Percentiles rank a stretch among this genome's conserved stretches.
phyloP scores from a whole-genome alignment of 306 rosid genomes.

The Lathyrus aphaca region DNA sequence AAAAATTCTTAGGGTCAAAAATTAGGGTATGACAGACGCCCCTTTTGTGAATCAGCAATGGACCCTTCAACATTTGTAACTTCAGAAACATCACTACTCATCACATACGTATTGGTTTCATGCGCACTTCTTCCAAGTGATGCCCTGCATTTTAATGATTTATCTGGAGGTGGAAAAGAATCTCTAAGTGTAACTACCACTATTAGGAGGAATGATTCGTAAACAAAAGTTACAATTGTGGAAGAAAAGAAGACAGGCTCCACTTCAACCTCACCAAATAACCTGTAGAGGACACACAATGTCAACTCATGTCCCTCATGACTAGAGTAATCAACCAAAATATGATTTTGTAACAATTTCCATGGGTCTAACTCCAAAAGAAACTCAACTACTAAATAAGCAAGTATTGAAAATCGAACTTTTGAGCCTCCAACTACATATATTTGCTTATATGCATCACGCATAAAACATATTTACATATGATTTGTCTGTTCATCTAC shows the following conservation, averaged over 20 bases:
- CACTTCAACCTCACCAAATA: constrained; percentile 94
- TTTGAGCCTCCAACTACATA: constrained; percentile 75
- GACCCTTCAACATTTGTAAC: constrained; percentile 60
- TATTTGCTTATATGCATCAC: constrained; percentile 81
- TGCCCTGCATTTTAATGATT: constrained; percentile 92
- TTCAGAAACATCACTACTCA: constrained; percentile 56
- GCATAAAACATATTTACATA: constrained; percentile 74
- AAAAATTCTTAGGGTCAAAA: too few species aligned
- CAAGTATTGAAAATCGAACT: constrained; percentile 76
- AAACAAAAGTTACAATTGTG: constrained; percentile 91
- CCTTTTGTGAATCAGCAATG: constrained; percentile 62
- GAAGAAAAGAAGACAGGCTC: constrained; percentile 90
- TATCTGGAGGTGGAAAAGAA: constrained; percentile 94
- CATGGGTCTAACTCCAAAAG: constrained; percentile 89
- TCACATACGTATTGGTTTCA: constrained; percentile 92
- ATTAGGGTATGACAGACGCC: too few species aligned
- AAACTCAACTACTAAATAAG: constrained; percentile 82
- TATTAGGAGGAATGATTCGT: constrained; percentile 72
- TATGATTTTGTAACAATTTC: constrained; percentile 83
- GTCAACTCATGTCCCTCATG: constrained; percentile 99
- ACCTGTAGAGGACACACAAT: constrained; percentile 94
- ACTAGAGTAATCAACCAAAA: constrained; percentile 77
- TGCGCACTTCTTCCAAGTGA: constrained; percentile 86
- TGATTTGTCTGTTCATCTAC: constrained; percentile 83
- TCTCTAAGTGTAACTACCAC: constrained; percentile 95